Evolutionary conservation across 345 rosid species (phyloP), one percentile per base, ranked within the genome.

Genomic region (Populus nigra): DNA sequence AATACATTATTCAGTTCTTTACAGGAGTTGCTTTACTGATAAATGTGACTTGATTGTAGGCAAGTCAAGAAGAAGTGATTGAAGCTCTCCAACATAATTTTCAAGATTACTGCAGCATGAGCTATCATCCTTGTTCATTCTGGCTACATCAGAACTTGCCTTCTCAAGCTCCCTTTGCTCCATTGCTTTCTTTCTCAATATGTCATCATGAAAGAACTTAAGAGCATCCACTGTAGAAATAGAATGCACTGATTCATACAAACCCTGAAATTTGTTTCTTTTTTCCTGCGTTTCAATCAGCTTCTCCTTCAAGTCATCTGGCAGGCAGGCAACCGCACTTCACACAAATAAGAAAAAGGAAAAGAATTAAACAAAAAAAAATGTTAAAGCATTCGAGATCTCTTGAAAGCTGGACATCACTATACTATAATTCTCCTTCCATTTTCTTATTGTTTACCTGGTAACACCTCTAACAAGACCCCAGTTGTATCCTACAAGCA

Each of bases 401-500:
- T 35, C 38, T 55, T 31, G 53, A 49, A 45, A 75, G 29, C 31
- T 47, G 35, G 39, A 57, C 6, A 66, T 5, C 16, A 13, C 25
- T 65, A 2, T 6, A 20, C 27, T 8, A 74, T 20, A 20, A 27
- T 5, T 29, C 10, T 74, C 27, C 69, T 71, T 3, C 13, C 29
- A 2, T 35, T 18, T 13, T 59, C 65, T 71, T 36, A 50, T 23
- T 72, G 7, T 65, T 70, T 85, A 93, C 96, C 96, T 91, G 68
- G 93, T 82, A 80, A 93, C 83, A 68, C 99, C 99, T 88, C 91
- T 89, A 68, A 87, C 88, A 73, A 81, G 38, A 71, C 99, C 99
- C 92, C 87, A 93, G 72, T 88, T 88, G 90, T 85, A 84, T 31
- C 98, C 98, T 16, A 29, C 50, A 39, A 67, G 71, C 77, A 90